A percentile compares a stretch with the other conserved stretches of the same genome.
Evolutionary conservation across 768 basidiomycete genomes (phyloP).

Genomic region (Xerocomellus amylosporus): DNA sequence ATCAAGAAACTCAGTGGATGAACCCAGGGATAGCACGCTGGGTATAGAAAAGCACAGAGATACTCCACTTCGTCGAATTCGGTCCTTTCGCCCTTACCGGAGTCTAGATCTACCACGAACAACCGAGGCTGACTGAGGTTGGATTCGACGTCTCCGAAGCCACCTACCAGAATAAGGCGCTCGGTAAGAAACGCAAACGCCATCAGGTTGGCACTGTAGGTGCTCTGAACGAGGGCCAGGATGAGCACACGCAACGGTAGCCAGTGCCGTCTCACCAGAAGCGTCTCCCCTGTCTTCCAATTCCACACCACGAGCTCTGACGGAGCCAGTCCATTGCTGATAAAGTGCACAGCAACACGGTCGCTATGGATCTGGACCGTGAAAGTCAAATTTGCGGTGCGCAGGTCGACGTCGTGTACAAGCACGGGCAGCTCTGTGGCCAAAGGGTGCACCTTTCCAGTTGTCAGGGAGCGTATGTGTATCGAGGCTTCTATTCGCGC

Average conservation of each 20-base stretch:
- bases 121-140: slow-evolving; percentile 28
- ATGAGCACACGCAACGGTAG: neutral
- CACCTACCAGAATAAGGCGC: slow-evolving; percentile 37
- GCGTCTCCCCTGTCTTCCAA: slow-evolving; percentile 55
- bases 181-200: slow-evolving; percentile 45
- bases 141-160: slow-evolving; percentile 21
- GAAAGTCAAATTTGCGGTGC: slow-evolving; percentile 33
- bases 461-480: slow-evolving; percentile 46
- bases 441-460: slow-evolving; percentile 45
- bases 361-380: slow-evolving; percentile 56
- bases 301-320: slow-evolving; percentile 61
- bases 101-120: slow-evolving; percentile 42
- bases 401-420: slow-evolving; percentile 19
- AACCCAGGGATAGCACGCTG: slow-evolving; percentile 31
- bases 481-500: slow-evolving; percentile 28
- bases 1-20: slow-evolving; percentile 38
- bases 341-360: slow-evolving; percentile 49
- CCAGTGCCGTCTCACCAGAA: slow-evolving; percentile 42
- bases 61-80: slow-evolving; percentile 32
- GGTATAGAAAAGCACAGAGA: slow-evolving; percentile 42
- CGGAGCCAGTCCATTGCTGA: slow-evolving; percentile 30
- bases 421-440: slow-evolving; percentile 38
- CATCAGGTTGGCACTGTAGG: slow-evolving; percentile 34
- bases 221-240: slow-evolving; percentile 9
- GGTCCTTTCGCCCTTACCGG: slow-evolving; percentile 29